Evolutionary conservation across 2,329 filamentous ascomycete species (phyloP), one percentile per base, ranked within the genome.

Genomic region (Sordariomycetes sp.): DNA sequence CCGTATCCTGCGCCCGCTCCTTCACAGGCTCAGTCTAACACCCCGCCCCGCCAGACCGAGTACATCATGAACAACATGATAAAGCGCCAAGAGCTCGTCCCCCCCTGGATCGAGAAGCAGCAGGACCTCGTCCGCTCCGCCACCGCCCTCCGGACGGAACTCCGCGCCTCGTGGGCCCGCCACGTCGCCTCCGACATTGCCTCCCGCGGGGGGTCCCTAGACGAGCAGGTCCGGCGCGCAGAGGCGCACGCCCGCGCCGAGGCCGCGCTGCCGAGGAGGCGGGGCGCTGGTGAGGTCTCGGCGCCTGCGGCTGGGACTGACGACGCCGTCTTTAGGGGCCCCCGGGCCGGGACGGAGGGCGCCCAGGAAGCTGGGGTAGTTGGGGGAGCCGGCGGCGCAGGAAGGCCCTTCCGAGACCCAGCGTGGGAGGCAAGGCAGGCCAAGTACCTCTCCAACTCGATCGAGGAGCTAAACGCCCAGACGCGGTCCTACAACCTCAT

Each of bases 51-150:
- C 45, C 22, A 62, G 60, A 97, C 94, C 0, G 92, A 97, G 70
- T 96, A 96, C 68, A 89, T 97, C 64, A 87, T 97, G 86, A 97
- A 99, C 72, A 94, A 95, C 72, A 96, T 97, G 75, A 96, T 99
- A 61, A 89, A 96, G 72, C 86, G 87, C 59, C 94, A 99, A 70
- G 91, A 96, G 22, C 89, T 97, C 59, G 89, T 95, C 0, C 94
- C 94, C 1, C 92, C 92, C 0, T 99, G 94, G 94, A 97, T 99
- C 59, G 94, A 99, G 71, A 97, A 96, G 72, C 94, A 99, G 69
- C 92, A 97, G 67, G 90, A 96, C 65, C 74, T 97, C 6, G 78
- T 84, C 12, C 83, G 81, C 60, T 80, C 87, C 0, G 79, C 85
- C 1, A 78, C 76, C 13, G 76, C 77, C 1, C 96, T 99, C 66